Evolutionary conservation across 139 green algal species (phyloP).

Genomic region (Chlamydomonas applanata): DNA sequence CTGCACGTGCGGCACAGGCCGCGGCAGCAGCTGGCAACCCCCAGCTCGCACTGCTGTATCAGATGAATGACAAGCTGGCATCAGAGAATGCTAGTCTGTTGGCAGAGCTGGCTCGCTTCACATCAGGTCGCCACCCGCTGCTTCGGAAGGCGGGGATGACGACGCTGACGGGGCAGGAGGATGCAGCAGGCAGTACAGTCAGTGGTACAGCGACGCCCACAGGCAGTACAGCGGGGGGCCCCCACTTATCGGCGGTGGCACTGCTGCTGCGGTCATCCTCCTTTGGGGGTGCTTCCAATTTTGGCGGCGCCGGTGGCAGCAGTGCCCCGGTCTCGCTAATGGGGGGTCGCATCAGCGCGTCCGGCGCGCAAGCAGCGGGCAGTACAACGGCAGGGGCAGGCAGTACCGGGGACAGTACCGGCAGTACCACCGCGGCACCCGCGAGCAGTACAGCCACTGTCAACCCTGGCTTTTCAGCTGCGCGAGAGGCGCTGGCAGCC

Average conservation of each 20-base stretch:
- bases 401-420: too few species aligned
- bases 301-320: too few species aligned
- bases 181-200: background rate
- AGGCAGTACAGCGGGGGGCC: background rate
- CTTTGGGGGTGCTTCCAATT: background rate
- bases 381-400: too few species aligned
- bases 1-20: background rate
- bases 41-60: conserved; percentile 23
- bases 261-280: background rate
- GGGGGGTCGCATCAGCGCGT: too few species aligned
- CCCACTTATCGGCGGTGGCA: background rate
- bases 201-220: background rate
- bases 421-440: too few species aligned
- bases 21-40: background rate
- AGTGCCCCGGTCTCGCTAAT: too few species aligned
- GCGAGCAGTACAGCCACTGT: too few species aligned
- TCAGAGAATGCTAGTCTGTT: conserved; percentile 41
- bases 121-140: conserved; percentile 32
- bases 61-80: conserved; percentile 46
- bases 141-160: conserved; percentile 21
- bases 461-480: background rate
- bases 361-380: too few species aligned
- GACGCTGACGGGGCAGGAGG: conserved; percentile 4
- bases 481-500: conserved; percentile 24
- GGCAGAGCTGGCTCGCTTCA: conserved; percentile 33